A percentile compares a stretch with the other conserved stretches of the same genome.
phyloP scores from a whole-genome alignment of 2,329 filamentous ascomycete genomes.

The Fusarium sp. region DNA sequence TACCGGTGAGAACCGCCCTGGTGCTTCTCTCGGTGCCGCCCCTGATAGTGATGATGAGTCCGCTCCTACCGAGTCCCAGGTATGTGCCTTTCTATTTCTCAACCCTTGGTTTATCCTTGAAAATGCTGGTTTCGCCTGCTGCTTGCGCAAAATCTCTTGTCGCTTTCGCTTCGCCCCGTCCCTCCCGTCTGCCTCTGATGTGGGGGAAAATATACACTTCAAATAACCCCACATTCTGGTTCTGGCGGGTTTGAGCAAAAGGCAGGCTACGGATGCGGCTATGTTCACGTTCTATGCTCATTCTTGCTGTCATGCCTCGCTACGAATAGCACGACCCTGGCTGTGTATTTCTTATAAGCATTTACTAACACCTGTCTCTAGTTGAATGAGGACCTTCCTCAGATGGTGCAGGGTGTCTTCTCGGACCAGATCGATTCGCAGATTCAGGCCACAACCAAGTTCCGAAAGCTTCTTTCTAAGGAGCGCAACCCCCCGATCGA shows the following conservation, averaged over 20 bases:
- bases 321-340: slow-evolving; percentile 2
- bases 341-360: background rate
- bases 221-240: slow-evolving; percentile 46
- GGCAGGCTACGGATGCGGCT: background rate
- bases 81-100: slow-evolving; percentile 54
- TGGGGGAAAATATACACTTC: slow-evolving; percentile 46
- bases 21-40: slow-evolving; percentile 84
- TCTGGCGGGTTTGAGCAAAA: slow-evolving; percentile 27
- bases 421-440: slow-evolving; percentile 98
- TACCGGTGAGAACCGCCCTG: slow-evolving; percentile 79
- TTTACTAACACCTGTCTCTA: slow-evolving; percentile 51
- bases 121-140: background rate
- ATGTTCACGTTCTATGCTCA: slow-evolving; percentile 17
- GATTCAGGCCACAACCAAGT: slow-evolving; percentile 97
- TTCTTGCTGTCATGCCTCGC: background rate
- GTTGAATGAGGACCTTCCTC: slow-evolving; percentile 97
- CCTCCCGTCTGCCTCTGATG: slow-evolving; percentile 39
- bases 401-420: slow-evolving; percentile 98
- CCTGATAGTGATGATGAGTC: slow-evolving; percentile 98
- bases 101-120: slow-evolving; percentile 5
- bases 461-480: slow-evolving; percentile 97
- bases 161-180: slow-evolving; percentile 24
- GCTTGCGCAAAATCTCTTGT: slow-evolving; percentile 13
- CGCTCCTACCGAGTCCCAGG: slow-evolving; percentile 94
- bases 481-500: slow-evolving; percentile 99